Conservation (phyloP, 2,329 filamentous ascomycete genomes). For the Cordyceps militaris region DNA sequence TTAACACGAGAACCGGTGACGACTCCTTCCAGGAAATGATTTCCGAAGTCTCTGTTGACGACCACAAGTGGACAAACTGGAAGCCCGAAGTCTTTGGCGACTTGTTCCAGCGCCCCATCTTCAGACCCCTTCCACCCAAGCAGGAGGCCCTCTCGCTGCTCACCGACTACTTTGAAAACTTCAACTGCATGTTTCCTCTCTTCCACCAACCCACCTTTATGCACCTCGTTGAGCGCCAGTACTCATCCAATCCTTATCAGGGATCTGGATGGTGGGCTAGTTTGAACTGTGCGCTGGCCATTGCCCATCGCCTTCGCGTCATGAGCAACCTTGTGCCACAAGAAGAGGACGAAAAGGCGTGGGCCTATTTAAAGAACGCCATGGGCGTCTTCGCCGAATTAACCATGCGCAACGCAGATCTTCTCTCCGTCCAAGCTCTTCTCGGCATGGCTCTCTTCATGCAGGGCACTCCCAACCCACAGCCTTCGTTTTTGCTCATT, state of each 20-base stretch:
- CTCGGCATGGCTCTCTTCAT: conserved; percentile 91
- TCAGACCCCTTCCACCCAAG: conserved; percentile 75
- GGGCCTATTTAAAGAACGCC: conserved; percentile 94
- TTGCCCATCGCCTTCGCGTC: conserved; percentile 82
- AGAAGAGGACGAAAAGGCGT: conserved; percentile 90
- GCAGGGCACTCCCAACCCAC: conserved; percentile 92
- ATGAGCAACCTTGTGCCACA: conserved; percentile 90
- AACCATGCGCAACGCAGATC: conserved; percentile 91
- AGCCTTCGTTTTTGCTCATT: conserved; percentile 86
- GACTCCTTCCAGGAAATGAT: conserved; percentile 94
- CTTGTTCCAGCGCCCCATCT: conserved; percentile 78
- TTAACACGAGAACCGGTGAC: conserved; percentile 96
- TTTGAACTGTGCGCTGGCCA: conserved; percentile 88
- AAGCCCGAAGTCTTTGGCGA: conserved; percentile 96
- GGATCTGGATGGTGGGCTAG: conserved; percentile 98
- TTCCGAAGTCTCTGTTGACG: conserved; percentile 78
- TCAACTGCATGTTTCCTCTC: conserved; percentile 97
- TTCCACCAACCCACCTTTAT: conserved; percentile 98
- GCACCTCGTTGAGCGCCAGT: conserved; percentile 91
- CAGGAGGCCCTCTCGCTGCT: conserved; percentile 81
- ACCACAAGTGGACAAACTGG: conserved; percentile 96
- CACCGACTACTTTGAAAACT: conserved; percentile 94
- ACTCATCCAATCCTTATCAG: conserved; percentile 85
- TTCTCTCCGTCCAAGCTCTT: conserved; percentile 88
- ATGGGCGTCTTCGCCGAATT: conserved; percentile 89